Base-by-base conservation (phyloP, 2,329 filamentous ascomycete genomes). In the Scedosporium boydii region DNA sequence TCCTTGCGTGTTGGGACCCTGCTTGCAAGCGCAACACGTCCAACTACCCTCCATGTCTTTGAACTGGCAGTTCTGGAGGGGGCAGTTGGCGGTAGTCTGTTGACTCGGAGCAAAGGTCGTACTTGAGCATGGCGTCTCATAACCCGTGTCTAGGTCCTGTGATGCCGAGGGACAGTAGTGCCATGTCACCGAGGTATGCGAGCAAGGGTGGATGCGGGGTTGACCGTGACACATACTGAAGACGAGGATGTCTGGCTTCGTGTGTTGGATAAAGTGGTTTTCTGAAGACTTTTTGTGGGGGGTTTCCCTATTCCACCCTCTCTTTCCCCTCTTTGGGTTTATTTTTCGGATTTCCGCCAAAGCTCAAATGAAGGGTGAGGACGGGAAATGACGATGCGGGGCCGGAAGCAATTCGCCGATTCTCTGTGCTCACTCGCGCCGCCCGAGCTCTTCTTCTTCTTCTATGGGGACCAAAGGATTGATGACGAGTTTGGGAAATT, bases 121-220 rank as follows among this genome's bases (percentile, higher is more conserved):
- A 62, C 81, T 80, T 62, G 70, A 69, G 69, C 82, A 84, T 41
- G 80, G 77, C 42, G 76, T 77, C 68, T 80, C 77, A 63, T 79
- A 77, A 18, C 80, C 79, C 0, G 80, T 82, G 42, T 74, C 69
- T 38, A 80, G 69, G 68, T 84, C 80, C 63, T 83, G 78, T 64
- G 74, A 29, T 4, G 70, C 72, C 16, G 71, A 70, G 0, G 80
- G 78, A 67, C 81, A 84, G 70, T 83, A 82, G 67, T 81, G 75
- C 80, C 80, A 84, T 64, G 77, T 78, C 65, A 83, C 75, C 57
- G 81, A 83, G n/a, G 78, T 80, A 69, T 84, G 81, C 26, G 76
- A 75, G 68, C 81, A 84, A 14, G 78, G 73, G 66, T 84, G 81
- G 65, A 74, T 73, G 59, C 80, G 77, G 62, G 81, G 81, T 65